Evolutionary conservation across 495 filamentous ascomycete species (phyloP), one percentile per base, ranked within the genome.

Genomic region (Astrothelium subdiscretum): DNA sequence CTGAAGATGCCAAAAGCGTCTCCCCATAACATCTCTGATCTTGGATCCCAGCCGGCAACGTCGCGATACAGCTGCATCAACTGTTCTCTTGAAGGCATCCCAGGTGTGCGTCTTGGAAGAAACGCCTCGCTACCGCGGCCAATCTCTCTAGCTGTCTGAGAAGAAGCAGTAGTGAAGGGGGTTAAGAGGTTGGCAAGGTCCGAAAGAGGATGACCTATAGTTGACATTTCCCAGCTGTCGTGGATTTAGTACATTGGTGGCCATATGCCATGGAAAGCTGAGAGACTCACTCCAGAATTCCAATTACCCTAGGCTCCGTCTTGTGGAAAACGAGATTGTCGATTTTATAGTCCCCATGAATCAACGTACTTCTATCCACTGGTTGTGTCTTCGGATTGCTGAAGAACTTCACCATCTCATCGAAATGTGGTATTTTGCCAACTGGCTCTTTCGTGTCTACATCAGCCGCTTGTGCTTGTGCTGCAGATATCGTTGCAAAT

Each of bases 281-380:
- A 24, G 20, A 60, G 27, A 48, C 84, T 74, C 70, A 87, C 81
- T 98, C 94, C 6, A 97, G 76, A 57, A 97, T 90, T 5, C 92
- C 94, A 75, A 97, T 92, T 12, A 97, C 92, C 54, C 85, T 74
- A 13, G 94, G 83, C 74, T 95, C 90, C 0, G 85, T 91, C 74
- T 87, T 85, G 74, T 95, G 90, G 72, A 92, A 98, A 51, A 98
- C 87, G 62, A 97, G 76, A 68, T 98, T 98, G 73, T 98, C 94
- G 69, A 98, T 92, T 76, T 98, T 98, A 77, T 92, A 98, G 69
- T 98, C 94, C 29, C 94, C 94, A 68, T 98, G 94, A 29, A 98
- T 85, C 24, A 96, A 78, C 1, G 85, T 86, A 26, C 82, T 85
- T 44, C 88, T 78, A 68, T 97, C 92, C 32, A 78, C 79, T 1